Evolutionary conservation across 2,329 filamentous ascomycete genomes (phyloP), one percentile per base, ranked within the genome.

Genomic region (Aspergillus sp.): DNA sequence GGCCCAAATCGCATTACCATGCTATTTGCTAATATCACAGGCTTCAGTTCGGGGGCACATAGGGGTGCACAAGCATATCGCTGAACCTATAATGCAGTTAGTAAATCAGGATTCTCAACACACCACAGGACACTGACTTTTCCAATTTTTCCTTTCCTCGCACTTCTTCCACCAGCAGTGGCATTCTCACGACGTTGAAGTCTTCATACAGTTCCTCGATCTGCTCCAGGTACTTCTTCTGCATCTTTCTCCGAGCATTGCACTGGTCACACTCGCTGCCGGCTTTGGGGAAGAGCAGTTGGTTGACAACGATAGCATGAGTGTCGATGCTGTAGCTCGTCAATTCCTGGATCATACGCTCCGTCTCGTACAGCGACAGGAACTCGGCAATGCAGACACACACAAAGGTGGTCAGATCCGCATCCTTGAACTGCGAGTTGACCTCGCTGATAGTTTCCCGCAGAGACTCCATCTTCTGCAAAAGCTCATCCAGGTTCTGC

Each of bases 101-200:
- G 59, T 40, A 48, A 52, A 46, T 19, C 36, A 29, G 29, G 32
- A 20, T 31, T 47, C 43, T 47, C 14, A 42, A 31, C 40, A 21
- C 52, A 46, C 36, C n/a, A 45, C 45, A 29, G 45, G n/a, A 41
- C 25, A 65, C 73, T 64, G 63, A 97, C 74, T 84, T 90, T 76
- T 95, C 91, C 63, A 99, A 77, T 74, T 86, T 93, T 68, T 97
- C 93, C 80, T 95, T 96, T 42, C 94, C 94, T 65, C 94, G 81
- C 9, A 99, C 92, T 77, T 99, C 94, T 72, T 99, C 93, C 1
- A 96, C 90, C 54, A 99, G 77, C 66, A 99, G 75, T 34, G 94
- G 94, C 92, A 99, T 97, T 81, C 93, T 93, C 62, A 99, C 93
- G 36, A 99, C 92, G 70, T 99, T 96, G 78, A 99, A 99, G 73